phyloP scores from a whole-genome alignment of 164 flowering plant genomes.

The Dillenia turbinata region DNA sequence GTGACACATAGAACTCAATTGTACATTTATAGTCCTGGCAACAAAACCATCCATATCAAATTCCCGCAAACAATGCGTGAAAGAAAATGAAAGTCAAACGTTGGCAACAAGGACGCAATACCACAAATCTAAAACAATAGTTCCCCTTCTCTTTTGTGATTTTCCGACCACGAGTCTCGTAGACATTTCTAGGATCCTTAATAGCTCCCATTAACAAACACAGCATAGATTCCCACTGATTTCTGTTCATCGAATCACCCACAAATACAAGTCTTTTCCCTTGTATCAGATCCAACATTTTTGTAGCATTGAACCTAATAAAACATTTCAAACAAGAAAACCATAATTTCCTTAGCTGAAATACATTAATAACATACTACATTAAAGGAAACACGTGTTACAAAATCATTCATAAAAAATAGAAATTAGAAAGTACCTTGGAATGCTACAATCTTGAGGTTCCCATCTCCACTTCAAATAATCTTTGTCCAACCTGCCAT shows the following conservation, averaged over 20 bases:
- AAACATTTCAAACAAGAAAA: constrained; percentile 1
- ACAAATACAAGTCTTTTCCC: constrained; percentile 93
- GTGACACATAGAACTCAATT: constrained; percentile 83
- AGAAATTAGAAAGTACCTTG: constrained; percentile 32
- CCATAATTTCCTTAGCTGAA: too few relatives aligned
- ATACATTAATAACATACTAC: too few relatives aligned
- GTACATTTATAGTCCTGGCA: constrained; percentile 87
- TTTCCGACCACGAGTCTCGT: constrained; percentile 71
- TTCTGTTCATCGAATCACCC: constrained; percentile 94
- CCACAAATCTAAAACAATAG: constrained; percentile 87
- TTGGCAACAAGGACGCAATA: constrained; percentile 22
- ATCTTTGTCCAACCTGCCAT: constrained; percentile 62
- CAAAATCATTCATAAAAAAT: background rate
- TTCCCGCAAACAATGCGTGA: background rate
- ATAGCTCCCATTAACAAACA: constrained; percentile 74
- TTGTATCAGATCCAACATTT: constrained; percentile 73
- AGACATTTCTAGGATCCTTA: constrained; percentile 74
- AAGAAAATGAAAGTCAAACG: background rate
- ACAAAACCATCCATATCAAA: constrained; percentile 9
- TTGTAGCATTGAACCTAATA: constrained; percentile 72
- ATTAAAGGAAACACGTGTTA: too few relatives aligned
- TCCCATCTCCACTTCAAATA: constrained; percentile 76
- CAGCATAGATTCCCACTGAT: constrained; percentile 99
- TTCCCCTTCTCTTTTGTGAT: constrained; percentile 80
- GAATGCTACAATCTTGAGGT: constrained; percentile 56